Conservation (phyloP, 768 basidiomycete genomes). For the Collybiopsis confluens region DNA sequence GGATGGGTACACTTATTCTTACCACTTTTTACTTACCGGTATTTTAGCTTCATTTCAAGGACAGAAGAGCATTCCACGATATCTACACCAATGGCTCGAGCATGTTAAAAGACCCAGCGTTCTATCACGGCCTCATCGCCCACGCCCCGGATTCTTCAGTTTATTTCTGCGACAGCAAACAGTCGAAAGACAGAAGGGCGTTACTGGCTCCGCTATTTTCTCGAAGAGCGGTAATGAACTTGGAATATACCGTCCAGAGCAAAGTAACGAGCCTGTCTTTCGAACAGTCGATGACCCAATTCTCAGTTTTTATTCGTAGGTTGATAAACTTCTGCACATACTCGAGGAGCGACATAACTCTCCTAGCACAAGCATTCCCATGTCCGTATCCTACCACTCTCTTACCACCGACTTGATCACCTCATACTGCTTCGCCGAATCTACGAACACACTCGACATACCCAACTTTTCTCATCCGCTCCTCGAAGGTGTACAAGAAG, state of each 20-base stretch:
- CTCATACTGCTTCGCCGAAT: conserved; percentile 15
- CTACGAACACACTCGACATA: conserved; percentile 8
- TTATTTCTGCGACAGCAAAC: not conserved
- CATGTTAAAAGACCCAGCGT: not conserved
- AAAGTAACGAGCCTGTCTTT: not conserved
- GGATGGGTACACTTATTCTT: not conserved
- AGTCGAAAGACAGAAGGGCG: not conserved
- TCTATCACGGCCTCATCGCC: not conserved
- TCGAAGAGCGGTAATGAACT: not conserved
- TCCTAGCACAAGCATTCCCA: conserved; percentile 5
- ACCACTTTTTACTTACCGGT: not conserved
- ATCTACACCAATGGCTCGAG: not conserved
- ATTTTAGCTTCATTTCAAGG: not conserved
- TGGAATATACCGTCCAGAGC: not conserved
- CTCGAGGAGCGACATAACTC: not conserved
- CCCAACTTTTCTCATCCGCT: conserved; percentile 11
- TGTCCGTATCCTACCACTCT: conserved; percentile 14
- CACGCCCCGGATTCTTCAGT: not conserved
- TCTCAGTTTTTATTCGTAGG: not conserved
- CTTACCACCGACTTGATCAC: conserved; percentile 14
- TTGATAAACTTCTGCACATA: conserved; percentile 4
- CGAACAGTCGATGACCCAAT: not conserved
- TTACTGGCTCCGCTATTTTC: not conserved
- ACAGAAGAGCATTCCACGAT: not conserved
- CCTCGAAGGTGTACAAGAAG: conserved; percentile 4